Evolutionary conservation across 257 asterid genomes (phyloP).

Genomic region (Buddleja alternifolia): DNA sequence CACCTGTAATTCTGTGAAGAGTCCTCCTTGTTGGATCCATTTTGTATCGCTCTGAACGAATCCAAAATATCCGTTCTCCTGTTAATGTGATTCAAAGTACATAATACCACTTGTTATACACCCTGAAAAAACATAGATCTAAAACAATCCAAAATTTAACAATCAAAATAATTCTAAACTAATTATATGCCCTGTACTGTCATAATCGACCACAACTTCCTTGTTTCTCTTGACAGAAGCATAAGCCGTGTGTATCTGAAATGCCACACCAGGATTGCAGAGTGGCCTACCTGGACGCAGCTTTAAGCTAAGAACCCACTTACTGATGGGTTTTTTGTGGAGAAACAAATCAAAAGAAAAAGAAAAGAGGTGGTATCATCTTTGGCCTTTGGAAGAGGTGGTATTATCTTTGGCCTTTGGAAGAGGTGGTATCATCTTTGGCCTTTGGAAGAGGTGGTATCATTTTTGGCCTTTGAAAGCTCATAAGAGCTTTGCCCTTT

Average conservation of each 20-base stretch:
- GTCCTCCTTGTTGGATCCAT: conserved; percentile 90
- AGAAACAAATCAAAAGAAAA: no score
- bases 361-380: no score
- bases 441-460: no score
- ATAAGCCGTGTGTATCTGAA: conserved; percentile 22
- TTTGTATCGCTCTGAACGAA: conserved; percentile 92
- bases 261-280: conserved; percentile 84
- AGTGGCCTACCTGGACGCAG: conserved; percentile 75
- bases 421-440: no score
- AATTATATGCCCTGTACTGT: conserved; percentile 11
- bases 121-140: conserved; percentile 16
- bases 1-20: conserved; percentile 83
- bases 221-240: conserved; percentile 6
- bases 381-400: no score
- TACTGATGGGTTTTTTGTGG: no score
- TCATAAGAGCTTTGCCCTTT: no score
- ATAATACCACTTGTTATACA: conserved; percentile 32
- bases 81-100: conserved; percentile 36
- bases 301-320: conserved; percentile 75
- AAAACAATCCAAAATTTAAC: conserved; percentile 22
- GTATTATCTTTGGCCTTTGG: no score
- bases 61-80: conserved; percentile 89
- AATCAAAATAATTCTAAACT: conserved; percentile 1
- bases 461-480: no score
- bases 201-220: conserved; percentile 21